A percentile compares a stretch with the other conserved stretches of the same genome.
These are phyloP conservation scores for Neopestalotiopsis sp. DNA, from an alignment of 2,329 filamentous ascomycete genomes.

Conservation along the genomic window DNA sequence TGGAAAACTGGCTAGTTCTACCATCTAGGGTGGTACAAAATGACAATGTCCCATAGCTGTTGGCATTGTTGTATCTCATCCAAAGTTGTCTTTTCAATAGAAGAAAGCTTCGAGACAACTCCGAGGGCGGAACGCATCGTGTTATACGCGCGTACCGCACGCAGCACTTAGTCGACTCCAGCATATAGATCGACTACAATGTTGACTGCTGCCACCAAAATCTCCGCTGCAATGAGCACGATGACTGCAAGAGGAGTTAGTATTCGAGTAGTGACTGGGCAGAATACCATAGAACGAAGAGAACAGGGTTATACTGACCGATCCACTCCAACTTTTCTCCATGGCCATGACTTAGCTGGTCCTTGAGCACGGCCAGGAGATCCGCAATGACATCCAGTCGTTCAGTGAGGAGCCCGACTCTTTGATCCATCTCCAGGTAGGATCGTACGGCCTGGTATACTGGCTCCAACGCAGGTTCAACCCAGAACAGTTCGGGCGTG, in stretches of 20 bases:
- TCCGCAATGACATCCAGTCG: slow-evolving; percentile 92
- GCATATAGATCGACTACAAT: slow-evolving; percentile 94
- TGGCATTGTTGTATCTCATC: too few species aligned
- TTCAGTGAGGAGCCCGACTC: slow-evolving; percentile 87
- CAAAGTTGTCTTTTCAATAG: too few species aligned
- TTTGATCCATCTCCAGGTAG: slow-evolving; percentile 98
- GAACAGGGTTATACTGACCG: slow-evolving; percentile 56
- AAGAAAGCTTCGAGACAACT: background rate
- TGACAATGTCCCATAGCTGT: too few species aligned
- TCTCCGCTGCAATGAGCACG: slow-evolving; percentile 92
- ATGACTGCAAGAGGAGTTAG: slow-evolving; percentile 66
- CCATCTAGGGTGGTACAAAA: too few species aligned
- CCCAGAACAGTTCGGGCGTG: slow-evolving; percentile 97
- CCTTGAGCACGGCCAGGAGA: slow-evolving; percentile 89
- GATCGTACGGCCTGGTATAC: slow-evolving; percentile 94
- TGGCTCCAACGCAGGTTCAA: slow-evolving; percentile 93
- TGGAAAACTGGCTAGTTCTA: too few species aligned
- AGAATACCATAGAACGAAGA: background rate
- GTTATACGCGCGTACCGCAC: background rate
- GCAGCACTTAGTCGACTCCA: slow-evolving; percentile 32
- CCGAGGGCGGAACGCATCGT: background rate
- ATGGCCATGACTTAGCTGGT: slow-evolving; percentile 92
- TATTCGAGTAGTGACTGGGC: background rate
- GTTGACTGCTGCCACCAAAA: slow-evolving; percentile 89
- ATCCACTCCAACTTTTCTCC: slow-evolving; percentile 91